Evolutionary conservation across 2,329 filamentous ascomycete genomes (phyloP).

Genomic region (Microsporum ferrugineum): DNA sequence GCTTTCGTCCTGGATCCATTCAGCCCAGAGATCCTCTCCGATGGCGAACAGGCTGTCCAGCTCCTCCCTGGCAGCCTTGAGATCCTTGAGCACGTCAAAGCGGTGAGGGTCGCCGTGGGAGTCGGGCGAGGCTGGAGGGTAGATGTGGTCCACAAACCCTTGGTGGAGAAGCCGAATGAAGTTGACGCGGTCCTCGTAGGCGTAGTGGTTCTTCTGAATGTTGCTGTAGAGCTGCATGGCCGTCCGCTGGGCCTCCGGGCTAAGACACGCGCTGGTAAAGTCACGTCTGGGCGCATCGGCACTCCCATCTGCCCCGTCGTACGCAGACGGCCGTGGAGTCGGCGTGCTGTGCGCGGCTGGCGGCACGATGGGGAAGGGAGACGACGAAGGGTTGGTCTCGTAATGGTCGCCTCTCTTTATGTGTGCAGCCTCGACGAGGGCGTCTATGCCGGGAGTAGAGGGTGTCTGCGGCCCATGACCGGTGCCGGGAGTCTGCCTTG

Average conservation of each 20-base stretch:
- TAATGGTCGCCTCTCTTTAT: neutral
- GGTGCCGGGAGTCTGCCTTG: neutral
- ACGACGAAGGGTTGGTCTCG: constrained; percentile 34
- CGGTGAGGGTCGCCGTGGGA: constrained; percentile 35
- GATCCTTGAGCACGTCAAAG: constrained; percentile 38
- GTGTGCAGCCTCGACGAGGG: constrained; percentile 37
- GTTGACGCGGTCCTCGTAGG: constrained; percentile 37
- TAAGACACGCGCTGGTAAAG: constrained; percentile 33
- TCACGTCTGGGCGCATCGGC: constrained; percentile 30
- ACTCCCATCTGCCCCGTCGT: constrained; percentile 35
- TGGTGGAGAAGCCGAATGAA: constrained; percentile 39
- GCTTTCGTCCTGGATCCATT: constrained; percentile 53
- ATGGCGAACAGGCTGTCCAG: constrained; percentile 53
- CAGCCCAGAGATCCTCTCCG: constrained; percentile 51
- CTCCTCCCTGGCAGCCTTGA: constrained; percentile 41
- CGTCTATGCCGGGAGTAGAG: constrained; percentile 39
- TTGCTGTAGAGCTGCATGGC: constrained; percentile 33
- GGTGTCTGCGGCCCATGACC: constrained; percentile 9
- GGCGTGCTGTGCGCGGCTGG: constrained; percentile 27
- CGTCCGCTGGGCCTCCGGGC: constrained; percentile 29
- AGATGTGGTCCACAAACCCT: constrained; percentile 38
- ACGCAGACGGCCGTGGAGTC: constrained; percentile 11
- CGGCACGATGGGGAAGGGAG: constrained; percentile 31
- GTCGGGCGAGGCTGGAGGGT: constrained; percentile 34
- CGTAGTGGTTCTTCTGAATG: constrained; percentile 37